Evolutionary conservation across 345 rosid genomes (phyloP), one percentile per base, ranked within the genome.

Genomic region (Lumnitzera racemosa): DNA sequence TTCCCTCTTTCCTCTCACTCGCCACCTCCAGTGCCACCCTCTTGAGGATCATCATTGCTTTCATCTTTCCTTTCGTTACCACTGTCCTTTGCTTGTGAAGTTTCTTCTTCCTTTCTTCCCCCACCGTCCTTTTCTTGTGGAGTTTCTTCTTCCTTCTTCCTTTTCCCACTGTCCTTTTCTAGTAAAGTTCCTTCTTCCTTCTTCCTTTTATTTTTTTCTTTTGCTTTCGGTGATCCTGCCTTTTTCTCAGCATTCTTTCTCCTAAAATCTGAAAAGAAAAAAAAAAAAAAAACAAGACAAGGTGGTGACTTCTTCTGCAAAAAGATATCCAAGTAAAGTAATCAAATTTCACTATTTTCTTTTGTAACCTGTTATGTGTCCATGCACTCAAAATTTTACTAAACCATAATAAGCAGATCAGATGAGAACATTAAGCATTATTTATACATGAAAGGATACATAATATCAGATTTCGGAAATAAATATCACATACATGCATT

Each of bases 201-300:
- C 63, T 83, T 77, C 73, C 79, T 85, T 67, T 77, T 81, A 31
- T 79, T 74, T 12, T 69, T 67, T 61, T 85, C 90, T 64, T 61
- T 75, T 17, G 70, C 72, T 76, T 70, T 73, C 0, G 72, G 46
- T 49, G 79, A 62, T 69, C 72, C 90, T 14, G 74, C 84, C 67
- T 70, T 88, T 69, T 85, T 89, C 29, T 65, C 84, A 10, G 84
- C 82, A 58, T 77, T 90, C 65, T 81, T 85, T 80, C 70, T 78
- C 70, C 71, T 83, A 61, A 83, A 90, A 55, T 80, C 95, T 90
- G 66, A 17, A 73, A 20, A 20, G 1, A 20, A 20, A 20, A 20
- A 20, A 20, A 20, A 20, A 20, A 20, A 20, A 20, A 20, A 11
- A 25, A 31, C 76, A 58, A 29, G 60, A 69, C 15, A 17, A 58